phyloP scores from a whole-genome alignment of 805 yeast species.

The Huiozyma naganishii region DNA sequence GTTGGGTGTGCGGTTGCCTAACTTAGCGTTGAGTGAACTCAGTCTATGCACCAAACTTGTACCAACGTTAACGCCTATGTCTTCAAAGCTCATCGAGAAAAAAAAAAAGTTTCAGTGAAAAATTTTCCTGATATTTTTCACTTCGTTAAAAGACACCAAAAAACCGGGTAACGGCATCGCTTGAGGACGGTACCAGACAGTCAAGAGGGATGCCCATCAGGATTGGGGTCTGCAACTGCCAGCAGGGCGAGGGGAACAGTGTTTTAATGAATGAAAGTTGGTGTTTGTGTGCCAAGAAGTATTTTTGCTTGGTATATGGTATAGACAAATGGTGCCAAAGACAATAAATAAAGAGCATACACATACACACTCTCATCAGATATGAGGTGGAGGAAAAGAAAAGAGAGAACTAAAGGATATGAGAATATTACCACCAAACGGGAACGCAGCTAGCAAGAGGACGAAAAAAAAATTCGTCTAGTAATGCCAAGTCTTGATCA shows the following conservation, averaged over 20 bases:
- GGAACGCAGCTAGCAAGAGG: neutral
- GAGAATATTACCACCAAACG: too few species aligned
- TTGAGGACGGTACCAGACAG: too few species aligned
- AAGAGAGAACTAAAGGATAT: too few species aligned
- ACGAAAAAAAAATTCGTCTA: neutral
- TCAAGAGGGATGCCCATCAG: too few species aligned
- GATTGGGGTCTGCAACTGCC: too few species aligned
- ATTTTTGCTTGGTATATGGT: neutral
- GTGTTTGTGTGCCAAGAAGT: neutral
- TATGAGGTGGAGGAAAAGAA: too few species aligned
- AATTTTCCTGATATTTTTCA: too few species aligned
- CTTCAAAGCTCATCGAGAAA: conserved; percentile 3
- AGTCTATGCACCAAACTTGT: too few species aligned
- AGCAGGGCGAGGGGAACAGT: too few species aligned
- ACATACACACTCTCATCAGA: neutral
- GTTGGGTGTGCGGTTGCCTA: neutral
- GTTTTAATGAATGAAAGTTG: too few species aligned
- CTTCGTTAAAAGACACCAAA: too few species aligned
- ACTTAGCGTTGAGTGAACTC: neutral
- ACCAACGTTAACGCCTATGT: neutral
- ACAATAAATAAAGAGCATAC: neutral
- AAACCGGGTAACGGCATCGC: too few species aligned
- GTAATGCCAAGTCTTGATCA: conserved; percentile 21
- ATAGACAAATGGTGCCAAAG: neutral
- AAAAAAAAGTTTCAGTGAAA: neutral